Conservation (phyloP, 1,139 yeast genomes). For the Yamadazyma conglobata region DNA sequence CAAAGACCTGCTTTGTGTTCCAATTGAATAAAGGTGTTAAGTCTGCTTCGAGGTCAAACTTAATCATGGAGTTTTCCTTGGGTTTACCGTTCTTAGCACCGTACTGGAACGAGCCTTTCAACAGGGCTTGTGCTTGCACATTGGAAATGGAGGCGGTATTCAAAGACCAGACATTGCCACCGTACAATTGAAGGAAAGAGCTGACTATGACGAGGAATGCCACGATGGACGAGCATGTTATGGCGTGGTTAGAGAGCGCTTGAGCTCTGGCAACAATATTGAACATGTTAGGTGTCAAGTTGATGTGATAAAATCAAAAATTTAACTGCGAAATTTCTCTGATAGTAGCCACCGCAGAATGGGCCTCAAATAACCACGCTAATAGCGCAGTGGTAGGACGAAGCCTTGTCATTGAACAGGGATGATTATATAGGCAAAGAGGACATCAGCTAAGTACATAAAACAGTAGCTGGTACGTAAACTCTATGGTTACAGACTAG, state of each 20-base stretch:
- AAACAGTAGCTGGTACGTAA: too few relatives aligned
- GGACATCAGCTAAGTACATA: too few relatives aligned
- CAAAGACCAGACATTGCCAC: constrained; percentile 41
- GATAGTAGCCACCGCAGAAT: too few relatives aligned
- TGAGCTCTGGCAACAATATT: constrained; percentile 46
- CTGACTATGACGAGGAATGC: constrained; percentile 44
- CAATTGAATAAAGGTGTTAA: constrained; percentile 82
- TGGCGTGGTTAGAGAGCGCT: constrained; percentile 51
- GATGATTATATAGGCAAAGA: too few relatives aligned
- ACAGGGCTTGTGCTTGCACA: constrained; percentile 36
- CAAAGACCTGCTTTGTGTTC: constrained; percentile 95
- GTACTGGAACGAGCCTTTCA: constrained; percentile 65
- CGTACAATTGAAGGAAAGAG: constrained; percentile 49
- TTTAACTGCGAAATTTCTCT: too few relatives aligned
- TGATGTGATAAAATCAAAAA: too few relatives aligned
- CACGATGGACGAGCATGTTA: constrained; percentile 49
- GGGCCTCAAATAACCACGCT: too few relatives aligned
- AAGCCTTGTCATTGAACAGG: too few relatives aligned
- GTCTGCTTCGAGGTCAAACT: constrained; percentile 66
- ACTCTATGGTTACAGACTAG: too few relatives aligned
- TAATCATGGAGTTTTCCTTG: constrained; percentile 74
- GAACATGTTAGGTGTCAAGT: too few relatives aligned
- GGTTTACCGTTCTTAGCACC: constrained; percentile 70
- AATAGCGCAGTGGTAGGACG: too few relatives aligned
- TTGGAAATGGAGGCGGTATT: constrained; percentile 40